Conservation (phyloP, 257 asterid genomes). For the Orobanche coerulescens region DNA sequence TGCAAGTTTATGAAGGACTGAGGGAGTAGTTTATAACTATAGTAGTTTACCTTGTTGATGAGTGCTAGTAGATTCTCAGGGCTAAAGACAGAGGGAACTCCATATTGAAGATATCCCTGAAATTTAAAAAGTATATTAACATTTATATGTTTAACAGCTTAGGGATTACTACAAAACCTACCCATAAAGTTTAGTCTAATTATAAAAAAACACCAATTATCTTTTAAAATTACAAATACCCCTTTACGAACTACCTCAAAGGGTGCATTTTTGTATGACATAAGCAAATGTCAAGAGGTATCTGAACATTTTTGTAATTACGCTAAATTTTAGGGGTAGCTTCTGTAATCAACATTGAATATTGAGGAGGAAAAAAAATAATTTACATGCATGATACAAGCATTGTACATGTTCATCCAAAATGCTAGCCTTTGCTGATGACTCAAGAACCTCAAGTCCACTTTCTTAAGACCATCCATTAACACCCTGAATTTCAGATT, state of each 20-base stretch:
- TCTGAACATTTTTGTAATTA: background rate
- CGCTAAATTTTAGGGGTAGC: background rate
- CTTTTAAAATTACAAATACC: too few relatives aligned
- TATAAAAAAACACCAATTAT: too few relatives aligned
- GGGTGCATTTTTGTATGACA: background rate
- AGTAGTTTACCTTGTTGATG: conserved; percentile 54
- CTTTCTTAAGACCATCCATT: conserved; percentile 57
- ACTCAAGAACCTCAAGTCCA: conserved; percentile 48
- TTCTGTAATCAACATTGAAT: background rate
- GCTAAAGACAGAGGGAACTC: conserved; percentile 52
- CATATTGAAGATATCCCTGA: conserved; percentile 81
- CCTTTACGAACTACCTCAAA: too few relatives aligned
- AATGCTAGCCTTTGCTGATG: conserved; percentile 46
- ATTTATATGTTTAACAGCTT: background rate
- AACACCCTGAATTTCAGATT: conserved; percentile 32
- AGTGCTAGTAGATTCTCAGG: conserved; percentile 51
- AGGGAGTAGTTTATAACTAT: background rate
- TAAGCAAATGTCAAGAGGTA: background rate
- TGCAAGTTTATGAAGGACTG: too few relatives aligned
- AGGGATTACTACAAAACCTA: background rate
- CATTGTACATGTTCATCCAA: conserved; percentile 54
- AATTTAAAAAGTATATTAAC: too few relatives aligned
- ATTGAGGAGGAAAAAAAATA: background rate
- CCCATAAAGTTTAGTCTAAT: background rate
- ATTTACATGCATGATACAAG: conserved; percentile 51